Evolutionary conservation across 345 rosid genomes (phyloP).

Genomic region (Microthlaspi erraticum): DNA sequence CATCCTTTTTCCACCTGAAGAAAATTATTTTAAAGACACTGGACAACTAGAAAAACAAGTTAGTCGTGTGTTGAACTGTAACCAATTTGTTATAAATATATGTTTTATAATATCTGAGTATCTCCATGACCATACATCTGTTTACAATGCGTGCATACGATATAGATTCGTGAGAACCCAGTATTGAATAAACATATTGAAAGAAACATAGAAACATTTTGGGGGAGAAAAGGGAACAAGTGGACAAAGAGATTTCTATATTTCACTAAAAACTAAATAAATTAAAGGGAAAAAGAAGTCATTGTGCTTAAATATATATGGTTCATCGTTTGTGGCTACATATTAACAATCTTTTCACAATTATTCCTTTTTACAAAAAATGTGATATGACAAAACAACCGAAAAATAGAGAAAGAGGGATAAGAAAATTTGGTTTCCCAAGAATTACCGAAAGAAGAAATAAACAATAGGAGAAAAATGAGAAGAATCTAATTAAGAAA

Average conservation of each 20-base stretch:
- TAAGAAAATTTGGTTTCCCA: background rate
- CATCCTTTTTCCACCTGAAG: conserved; percentile 9
- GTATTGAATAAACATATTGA: conserved; percentile 25
- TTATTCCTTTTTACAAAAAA: conserved; percentile 4
- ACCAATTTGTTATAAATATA: conserved; percentile 6
- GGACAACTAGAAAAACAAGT: conserved; percentile 2
- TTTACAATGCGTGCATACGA: conserved; percentile 31
- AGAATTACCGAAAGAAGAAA: conserved; percentile 26
- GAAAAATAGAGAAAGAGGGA: background rate
- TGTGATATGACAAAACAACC: conserved; percentile 27
- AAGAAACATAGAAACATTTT: conserved; percentile 14
- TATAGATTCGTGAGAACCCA: conserved; percentile 39
- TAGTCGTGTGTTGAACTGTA: conserved; percentile 23
- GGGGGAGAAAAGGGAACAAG: conserved; percentile 16
- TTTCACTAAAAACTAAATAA: background rate
- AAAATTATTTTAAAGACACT: background rate
- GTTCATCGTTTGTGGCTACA: conserved; percentile 25
- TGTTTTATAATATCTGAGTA: background rate
- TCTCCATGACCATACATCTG: conserved; percentile 29
- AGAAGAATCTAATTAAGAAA: conserved; percentile 23
- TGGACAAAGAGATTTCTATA: conserved; percentile 2
- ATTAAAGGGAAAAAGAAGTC: background rate
- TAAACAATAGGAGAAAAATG: conserved; percentile 10
- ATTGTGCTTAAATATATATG: background rate
- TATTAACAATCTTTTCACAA: background rate